Percentiles rank a stretch among this genome's conserved stretches.
phyloP scores from a whole-genome alignment of 495 filamentous ascomycete genomes.

The Corynascus novoguineensis region DNA sequence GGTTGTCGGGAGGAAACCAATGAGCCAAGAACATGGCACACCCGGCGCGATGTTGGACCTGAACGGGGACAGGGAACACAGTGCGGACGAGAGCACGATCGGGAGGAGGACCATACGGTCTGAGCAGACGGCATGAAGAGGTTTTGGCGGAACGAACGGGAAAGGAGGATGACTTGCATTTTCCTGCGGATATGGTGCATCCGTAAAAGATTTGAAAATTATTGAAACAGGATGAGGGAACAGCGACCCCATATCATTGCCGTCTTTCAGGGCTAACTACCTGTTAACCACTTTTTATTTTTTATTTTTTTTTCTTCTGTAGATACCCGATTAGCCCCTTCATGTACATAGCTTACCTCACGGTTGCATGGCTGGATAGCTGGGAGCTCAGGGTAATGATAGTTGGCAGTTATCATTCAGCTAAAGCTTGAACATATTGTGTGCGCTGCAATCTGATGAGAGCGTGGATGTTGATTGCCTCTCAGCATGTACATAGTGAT shows the following conservation, averaged over 20 bases:
- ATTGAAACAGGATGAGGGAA: not conserved
- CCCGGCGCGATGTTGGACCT: constrained; percentile 23
- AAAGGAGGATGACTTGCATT: not conserved
- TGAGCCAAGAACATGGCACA: constrained; percentile 25
- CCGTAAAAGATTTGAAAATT: not conserved
- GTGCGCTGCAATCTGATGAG: too few relatives aligned
- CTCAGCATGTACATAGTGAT: too few relatives aligned
- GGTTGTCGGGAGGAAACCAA: constrained; percentile 53
- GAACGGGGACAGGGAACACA: constrained; percentile 23
- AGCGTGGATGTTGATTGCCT: too few relatives aligned
- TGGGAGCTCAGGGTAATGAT: not conserved
- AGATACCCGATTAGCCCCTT: constrained; percentile 16
- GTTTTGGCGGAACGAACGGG: not conserved
- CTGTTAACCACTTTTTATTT: constrained; percentile 3
- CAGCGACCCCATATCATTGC: not conserved
- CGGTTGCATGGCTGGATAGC: not conserved
- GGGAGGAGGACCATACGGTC: constrained; percentile 18
- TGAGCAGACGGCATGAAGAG: constrained; percentile 15
- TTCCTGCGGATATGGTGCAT: not conserved
- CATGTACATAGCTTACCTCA: constrained; percentile 3
- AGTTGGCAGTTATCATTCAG: not conserved
- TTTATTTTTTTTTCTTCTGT: constrained; percentile 1
- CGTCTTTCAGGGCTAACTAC: too few relatives aligned
- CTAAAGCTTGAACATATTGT: too few relatives aligned
- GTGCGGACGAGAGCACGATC: constrained; percentile 33